These are phyloP conservation scores for Rhizopogon vesiculosus DNA, from an alignment of 768 basidiomycete genomes.

Conservation along the genomic window DNA sequence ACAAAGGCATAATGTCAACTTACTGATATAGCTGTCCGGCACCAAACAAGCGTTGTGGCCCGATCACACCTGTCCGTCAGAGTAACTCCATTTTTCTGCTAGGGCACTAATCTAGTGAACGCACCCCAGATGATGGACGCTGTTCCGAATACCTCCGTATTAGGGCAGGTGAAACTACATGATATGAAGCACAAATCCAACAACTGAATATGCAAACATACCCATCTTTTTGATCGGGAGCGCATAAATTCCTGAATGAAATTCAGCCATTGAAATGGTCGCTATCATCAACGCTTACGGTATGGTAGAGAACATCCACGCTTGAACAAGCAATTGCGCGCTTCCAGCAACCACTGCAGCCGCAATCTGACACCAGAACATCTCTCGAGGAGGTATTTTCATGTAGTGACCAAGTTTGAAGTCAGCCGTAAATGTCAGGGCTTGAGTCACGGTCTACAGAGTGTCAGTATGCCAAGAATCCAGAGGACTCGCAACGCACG, in stretches of 20 bases:
- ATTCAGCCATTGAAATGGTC: neutral
- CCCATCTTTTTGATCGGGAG: slow-evolving; percentile 36
- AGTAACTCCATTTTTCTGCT: slow-evolving; percentile 9
- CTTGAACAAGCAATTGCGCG: slow-evolving; percentile 69
- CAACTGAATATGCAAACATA: slow-evolving; percentile 1
- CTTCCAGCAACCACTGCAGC: slow-evolving; percentile 68
- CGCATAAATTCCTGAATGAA: slow-evolving; percentile 42
- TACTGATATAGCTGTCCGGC: slow-evolving; percentile 56
- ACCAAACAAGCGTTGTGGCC: slow-evolving; percentile 55
- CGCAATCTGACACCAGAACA: slow-evolving; percentile 69
- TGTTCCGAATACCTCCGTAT: slow-evolving; percentile 48
- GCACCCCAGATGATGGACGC: slow-evolving; percentile 50
- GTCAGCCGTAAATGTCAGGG: slow-evolving; percentile 65
- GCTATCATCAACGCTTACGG: slow-evolving; percentile 32
- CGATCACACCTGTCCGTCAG: slow-evolving; percentile 54
- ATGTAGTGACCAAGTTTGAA: slow-evolving; percentile 75
- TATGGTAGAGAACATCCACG: slow-evolving; percentile 64
- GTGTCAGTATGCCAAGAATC: neutral
- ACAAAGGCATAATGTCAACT: slow-evolving; percentile 11
- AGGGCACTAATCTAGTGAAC: neutral
- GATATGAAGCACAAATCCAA: neutral
- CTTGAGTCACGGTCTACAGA: slow-evolving; percentile 32
- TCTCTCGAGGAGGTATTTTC: slow-evolving; percentile 59
- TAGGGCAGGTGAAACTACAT: slow-evolving; percentile 43
- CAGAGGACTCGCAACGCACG: slow-evolving; percentile 23